These are phyloP conservation scores for Halenospora varia DNA, from an alignment of 495 filamentous ascomycete species.

Conservation along the genomic window DNA sequence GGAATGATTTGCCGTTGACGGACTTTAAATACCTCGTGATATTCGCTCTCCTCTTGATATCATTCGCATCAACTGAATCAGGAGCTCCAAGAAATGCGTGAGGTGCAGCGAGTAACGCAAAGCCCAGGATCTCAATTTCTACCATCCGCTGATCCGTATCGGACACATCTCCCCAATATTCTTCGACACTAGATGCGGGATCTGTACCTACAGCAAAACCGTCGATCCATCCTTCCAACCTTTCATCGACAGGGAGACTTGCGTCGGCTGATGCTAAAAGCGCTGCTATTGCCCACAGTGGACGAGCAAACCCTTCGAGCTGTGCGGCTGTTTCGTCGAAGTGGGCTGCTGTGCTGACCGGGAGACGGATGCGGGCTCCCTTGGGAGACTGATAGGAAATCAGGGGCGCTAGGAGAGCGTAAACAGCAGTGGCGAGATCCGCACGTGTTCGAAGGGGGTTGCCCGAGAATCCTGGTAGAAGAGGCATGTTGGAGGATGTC, in stretches of 20 bases:
- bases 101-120: conserved; percentile 23
- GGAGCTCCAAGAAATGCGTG: conserved; percentile 37
- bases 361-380: conserved; percentile 39
- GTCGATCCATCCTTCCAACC: conserved; percentile 38
- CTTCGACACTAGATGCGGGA: conserved; percentile 37
- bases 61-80: conserved; percentile 30
- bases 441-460: conserved; percentile 17
- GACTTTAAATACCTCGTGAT: conserved; percentile 46
- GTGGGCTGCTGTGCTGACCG: conserved; percentile 40
- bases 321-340: conserved; percentile 57
- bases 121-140: conserved; percentile 55
- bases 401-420: conserved; percentile 40
- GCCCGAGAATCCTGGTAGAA: conserved; percentile 21
- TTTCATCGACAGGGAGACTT: conserved; percentile 40
- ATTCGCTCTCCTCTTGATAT: conserved; percentile 24
- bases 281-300: conserved; percentile 54
- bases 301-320: conserved; percentile 57
- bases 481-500: background rate
- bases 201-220: conserved; percentile 53
- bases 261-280: conserved; percentile 29
- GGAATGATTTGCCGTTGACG: conserved; percentile 49
- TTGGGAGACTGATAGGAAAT: conserved; percentile 37
- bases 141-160: conserved; percentile 59
- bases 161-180: conserved; percentile 55
- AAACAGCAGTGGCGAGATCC: conserved; percentile 36